Conservation (phyloP, 1,284 basidiomycete species). For the Termitomyces sp. region DNA sequence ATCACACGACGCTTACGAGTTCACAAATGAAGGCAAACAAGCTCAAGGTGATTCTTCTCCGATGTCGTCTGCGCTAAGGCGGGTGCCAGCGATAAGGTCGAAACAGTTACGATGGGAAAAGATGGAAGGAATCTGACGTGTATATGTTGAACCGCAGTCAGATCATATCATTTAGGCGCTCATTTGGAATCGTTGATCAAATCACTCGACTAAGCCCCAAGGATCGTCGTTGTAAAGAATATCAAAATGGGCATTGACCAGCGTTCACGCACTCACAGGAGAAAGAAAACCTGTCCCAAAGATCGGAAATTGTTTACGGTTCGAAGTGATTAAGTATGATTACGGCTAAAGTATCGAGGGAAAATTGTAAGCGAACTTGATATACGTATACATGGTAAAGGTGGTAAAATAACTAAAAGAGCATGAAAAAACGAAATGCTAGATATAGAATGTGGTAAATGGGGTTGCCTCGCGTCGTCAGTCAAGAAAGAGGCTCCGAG, state of each 20-base stretch:
- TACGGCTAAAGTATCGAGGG: not conserved
- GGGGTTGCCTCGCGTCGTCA: not conserved
- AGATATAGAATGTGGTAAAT: slow-evolving; percentile 7
- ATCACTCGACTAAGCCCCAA: not conserved
- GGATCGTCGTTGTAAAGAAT: not conserved
- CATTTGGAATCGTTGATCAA: not conserved
- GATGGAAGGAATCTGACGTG: not conserved
- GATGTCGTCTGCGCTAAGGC: not conserved
- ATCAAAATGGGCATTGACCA: not conserved
- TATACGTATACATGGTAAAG: slow-evolving; percentile 4
- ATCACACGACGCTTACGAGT: not conserved
- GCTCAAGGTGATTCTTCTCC: not conserved
- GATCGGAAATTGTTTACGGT: not conserved
- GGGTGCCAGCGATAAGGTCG: too few species aligned
- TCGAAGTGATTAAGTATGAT: slow-evolving; percentile 1
- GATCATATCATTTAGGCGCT: too few species aligned
- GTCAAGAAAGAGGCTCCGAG: not conserved
- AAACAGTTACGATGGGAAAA: too few species aligned
- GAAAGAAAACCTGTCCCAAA: not conserved
- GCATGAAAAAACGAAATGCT: slow-evolving; percentile 13
- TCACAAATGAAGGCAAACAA: too few species aligned
- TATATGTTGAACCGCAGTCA: not conserved
- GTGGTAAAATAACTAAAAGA: slow-evolving; percentile 7
- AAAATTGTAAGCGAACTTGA: slow-evolving; percentile 6
- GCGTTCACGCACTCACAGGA: not conserved